phyloP scores from a whole-genome alignment of 805 yeast genomes.

The Sugiyamaella chiloensis region DNA sequence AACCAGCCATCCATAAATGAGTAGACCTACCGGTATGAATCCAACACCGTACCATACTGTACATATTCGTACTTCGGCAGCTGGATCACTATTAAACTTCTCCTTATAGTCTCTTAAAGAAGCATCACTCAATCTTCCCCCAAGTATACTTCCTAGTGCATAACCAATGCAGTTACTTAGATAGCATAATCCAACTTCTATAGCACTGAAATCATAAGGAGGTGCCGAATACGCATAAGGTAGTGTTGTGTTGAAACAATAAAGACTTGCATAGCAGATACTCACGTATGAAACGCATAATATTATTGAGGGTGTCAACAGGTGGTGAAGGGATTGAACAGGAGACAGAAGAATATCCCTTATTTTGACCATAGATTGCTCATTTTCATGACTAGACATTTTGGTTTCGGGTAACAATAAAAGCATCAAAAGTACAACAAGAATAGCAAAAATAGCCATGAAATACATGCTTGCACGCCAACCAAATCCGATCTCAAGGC shows the following conservation, averaged over 20 bases:
- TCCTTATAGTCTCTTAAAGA: not conserved
- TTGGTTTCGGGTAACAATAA: not conserved
- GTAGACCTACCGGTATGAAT: conserved; percentile 3
- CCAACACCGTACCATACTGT: conserved; percentile 3
- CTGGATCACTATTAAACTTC: not conserved
- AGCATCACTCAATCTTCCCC: conserved; percentile 5
- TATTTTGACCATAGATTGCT: too few relatives aligned
- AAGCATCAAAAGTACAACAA: not conserved
- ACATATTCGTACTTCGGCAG: not conserved
- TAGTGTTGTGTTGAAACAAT: conserved; percentile 7
- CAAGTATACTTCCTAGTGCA: conserved; percentile 4
- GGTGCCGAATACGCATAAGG: conserved; percentile 5
- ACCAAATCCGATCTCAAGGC: not conserved
- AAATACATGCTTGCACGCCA: conserved; percentile 5
- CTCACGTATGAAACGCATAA: conserved; percentile 3
- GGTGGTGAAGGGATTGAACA: not conserved
- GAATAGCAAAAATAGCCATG: not conserved
- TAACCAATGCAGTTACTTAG: conserved; percentile 6
- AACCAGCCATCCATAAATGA: conserved; percentile 6
- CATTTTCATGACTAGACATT: not conserved
- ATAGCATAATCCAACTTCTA: conserved; percentile 4
- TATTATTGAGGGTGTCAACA: not conserved
- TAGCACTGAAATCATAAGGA: not conserved
- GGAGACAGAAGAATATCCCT: not conserved
- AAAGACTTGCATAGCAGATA: conserved; percentile 4